phyloP scores from a whole-genome alignment of 2,329 filamentous ascomycete species.

The Alternaria metachromatica region DNA sequence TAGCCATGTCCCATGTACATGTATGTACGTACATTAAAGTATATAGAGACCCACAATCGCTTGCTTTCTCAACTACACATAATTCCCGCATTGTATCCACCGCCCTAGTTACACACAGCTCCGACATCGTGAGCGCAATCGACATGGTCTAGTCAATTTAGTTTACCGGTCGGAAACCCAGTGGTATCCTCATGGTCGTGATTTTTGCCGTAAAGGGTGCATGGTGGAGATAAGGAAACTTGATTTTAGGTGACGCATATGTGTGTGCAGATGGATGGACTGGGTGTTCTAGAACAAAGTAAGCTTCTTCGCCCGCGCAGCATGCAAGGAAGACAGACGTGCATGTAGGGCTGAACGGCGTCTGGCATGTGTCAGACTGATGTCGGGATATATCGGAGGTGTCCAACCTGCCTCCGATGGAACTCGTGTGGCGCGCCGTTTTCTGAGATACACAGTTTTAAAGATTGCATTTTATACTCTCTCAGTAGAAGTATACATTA shows the following conservation, averaged over 20 bases:
- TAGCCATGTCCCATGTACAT: background rate
- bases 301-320: background rate
- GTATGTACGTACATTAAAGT: background rate
- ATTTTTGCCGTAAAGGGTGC: slow-evolving; percentile 6
- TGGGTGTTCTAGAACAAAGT: slow-evolving; percentile 9
- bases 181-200: background rate
- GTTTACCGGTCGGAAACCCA: slow-evolving; percentile 9
- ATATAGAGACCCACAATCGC: slow-evolving; percentile 1
- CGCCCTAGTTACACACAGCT: no score
- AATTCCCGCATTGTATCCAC: slow-evolving; percentile 13
- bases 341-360: slow-evolving; percentile 26
- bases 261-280: background rate
- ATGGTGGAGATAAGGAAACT: slow-evolving; percentile 15
- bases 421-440: background rate
- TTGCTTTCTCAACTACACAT: background rate
- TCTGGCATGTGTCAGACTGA: slow-evolving; percentile 11
- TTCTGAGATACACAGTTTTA: no score
- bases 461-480: no score
- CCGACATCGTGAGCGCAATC: background rate
- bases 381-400: slow-evolving; percentile 18
- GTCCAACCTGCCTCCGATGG: no score
- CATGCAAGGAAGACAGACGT: slow-evolving; percentile 8
- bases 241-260: background rate
- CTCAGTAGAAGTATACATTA: background rate
- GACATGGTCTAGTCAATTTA: background rate